Evolutionary conservation across 1,139 yeast species (phyloP).

Genomic region (Yarrowia galli): DNA sequence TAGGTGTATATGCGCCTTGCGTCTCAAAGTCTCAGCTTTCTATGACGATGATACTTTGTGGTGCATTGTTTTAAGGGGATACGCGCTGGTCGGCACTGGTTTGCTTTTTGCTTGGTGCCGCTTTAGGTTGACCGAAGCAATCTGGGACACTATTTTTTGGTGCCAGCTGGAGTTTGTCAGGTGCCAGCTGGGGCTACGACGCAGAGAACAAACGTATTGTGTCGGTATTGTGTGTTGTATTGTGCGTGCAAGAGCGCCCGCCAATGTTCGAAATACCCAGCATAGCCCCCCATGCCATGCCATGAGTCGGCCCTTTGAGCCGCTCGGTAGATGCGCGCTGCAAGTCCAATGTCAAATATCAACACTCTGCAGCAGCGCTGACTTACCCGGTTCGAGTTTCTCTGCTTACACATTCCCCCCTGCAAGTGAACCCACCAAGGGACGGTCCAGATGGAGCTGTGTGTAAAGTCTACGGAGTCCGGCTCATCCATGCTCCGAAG

Average conservation of each 20-base stretch:
- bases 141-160: neutral
- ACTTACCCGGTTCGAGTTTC: no score
- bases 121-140: conserved; percentile 7
- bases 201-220: conserved; percentile 7
- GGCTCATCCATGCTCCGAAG: neutral
- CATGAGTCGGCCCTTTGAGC: neutral
- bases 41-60: neutral
- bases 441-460: neutral
- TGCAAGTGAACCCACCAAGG: neutral
- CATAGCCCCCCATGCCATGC: conserved; percentile 12
- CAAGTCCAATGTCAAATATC: neutral
- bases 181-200: neutral
- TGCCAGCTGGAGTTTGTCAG: neutral
- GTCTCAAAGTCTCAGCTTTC: no score
- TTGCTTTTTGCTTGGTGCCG: neutral
- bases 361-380: no score
- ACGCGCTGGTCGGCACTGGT: neutral
- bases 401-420: no score
- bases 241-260: neutral
- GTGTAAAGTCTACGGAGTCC: neutral
- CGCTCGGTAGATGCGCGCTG: neutral
- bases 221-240: neutral
- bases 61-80: conserved; percentile 10
- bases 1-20: no score
- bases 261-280: neutral